These are phyloP conservation scores for Helicocarpus griseus DNA, from an alignment of 2,329 filamentous ascomycete genomes.

Conservation along the genomic window DNA sequence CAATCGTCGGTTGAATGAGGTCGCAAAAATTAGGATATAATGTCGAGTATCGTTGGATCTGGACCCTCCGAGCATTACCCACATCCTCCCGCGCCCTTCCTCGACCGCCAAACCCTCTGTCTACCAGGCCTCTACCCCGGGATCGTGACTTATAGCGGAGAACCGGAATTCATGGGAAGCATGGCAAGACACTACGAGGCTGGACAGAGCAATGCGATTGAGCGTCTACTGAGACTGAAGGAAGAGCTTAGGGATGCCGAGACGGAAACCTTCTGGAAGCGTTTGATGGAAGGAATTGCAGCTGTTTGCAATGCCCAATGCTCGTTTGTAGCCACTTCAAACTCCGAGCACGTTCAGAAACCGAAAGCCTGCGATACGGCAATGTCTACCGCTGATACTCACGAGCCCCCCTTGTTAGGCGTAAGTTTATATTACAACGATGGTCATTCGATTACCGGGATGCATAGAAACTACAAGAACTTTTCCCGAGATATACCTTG, in stretches of 20 bases:
- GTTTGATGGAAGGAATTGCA: constrained; percentile 55
- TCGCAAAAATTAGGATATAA: neutral
- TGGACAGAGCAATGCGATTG: constrained; percentile 51
- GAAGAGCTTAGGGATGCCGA: constrained; percentile 42
- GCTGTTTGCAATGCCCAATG: constrained; percentile 56
- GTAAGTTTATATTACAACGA: constrained; percentile 58
- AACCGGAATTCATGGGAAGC: neutral
- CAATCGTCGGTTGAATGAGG: neutral
- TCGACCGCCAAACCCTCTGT: constrained; percentile 1
- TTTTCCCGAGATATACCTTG: constrained; percentile 56
- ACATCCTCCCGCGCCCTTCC: neutral
- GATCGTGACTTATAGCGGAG: neutral
- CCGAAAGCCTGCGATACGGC: constrained; percentile 50
- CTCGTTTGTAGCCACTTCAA: constrained; percentile 51
- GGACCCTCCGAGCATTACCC: neutral
- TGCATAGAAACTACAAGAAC: constrained; percentile 54
- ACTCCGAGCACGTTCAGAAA: constrained; percentile 52
- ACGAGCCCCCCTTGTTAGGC: constrained; percentile 54
- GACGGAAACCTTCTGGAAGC: constrained; percentile 53
- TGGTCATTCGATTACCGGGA: constrained; percentile 42
- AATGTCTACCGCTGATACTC: constrained; percentile 47
- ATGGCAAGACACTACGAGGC: constrained; percentile 26
- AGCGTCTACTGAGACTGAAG: constrained; percentile 53
- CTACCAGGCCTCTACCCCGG: neutral
- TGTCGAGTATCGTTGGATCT: neutral